Conservation (phyloP, 2,329 filamentous ascomycete genomes). For the Monosporascus sp. region DNA sequence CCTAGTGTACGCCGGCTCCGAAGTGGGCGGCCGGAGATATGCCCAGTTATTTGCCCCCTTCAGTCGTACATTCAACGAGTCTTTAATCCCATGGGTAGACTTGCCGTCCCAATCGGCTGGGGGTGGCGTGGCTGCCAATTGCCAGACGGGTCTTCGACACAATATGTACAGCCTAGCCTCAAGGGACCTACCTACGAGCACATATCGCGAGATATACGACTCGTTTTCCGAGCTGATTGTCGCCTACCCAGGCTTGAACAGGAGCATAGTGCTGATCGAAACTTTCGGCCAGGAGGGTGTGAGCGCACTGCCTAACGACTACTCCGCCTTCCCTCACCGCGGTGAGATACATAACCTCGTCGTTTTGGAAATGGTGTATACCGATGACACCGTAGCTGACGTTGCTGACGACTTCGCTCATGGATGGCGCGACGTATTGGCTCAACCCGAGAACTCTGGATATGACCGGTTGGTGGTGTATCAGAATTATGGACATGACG, state of each 20-base stretch:
- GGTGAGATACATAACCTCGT: neutral
- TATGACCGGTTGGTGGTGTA: conserved; percentile 32
- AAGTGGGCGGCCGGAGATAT: too few relatives aligned
- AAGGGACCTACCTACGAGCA: too few relatives aligned
- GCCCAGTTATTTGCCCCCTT: too few relatives aligned
- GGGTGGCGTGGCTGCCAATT: too few relatives aligned
- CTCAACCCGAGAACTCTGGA: conserved; percentile 22
- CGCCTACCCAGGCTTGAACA: neutral
- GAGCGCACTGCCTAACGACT: neutral
- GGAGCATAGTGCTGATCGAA: neutral
- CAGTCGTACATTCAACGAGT: too few relatives aligned
- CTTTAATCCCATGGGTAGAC: too few relatives aligned
- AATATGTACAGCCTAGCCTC: too few relatives aligned
- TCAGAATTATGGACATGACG: conserved; percentile 47
- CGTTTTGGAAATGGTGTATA: neutral
- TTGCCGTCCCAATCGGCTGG: too few relatives aligned
- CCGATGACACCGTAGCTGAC: neutral
- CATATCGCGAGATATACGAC: too few relatives aligned
- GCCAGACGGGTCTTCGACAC: too few relatives aligned
- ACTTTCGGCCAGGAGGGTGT: neutral
- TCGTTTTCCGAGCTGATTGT: too few relatives aligned
- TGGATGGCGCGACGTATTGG: neutral
- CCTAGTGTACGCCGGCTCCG: too few relatives aligned
- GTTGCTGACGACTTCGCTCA: neutral
- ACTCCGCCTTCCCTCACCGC: neutral